Conservation (phyloP, 2,329 filamentous ascomycete genomes). For the Byssothecium circinans region DNA sequence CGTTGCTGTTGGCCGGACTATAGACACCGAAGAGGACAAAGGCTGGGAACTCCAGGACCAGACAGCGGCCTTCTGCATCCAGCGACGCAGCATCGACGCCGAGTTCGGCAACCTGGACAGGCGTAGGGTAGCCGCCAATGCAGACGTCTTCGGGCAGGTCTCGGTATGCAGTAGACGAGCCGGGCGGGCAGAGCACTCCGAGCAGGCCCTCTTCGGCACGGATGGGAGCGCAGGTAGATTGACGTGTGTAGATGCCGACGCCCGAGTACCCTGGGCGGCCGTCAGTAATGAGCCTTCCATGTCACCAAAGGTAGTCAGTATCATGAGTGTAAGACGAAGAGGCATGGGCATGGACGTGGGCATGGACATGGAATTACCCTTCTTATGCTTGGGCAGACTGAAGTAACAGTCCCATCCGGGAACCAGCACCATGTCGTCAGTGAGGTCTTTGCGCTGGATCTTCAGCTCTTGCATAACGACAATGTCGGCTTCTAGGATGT, state of each 20-base stretch:
- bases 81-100: conserved; percentile 68
- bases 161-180: conserved; percentile 69
- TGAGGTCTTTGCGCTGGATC: conserved; percentile 88
- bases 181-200: conserved; percentile 74
- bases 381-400: conserved; percentile 89
- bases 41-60: conserved; percentile 89
- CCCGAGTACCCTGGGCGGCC: conserved; percentile 79
- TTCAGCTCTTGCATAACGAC: conserved; percentile 95
- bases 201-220: conserved; percentile 93
- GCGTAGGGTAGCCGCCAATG: conserved; percentile 85
- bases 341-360: conserved; percentile 3
- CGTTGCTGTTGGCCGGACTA: conserved; percentile 85
- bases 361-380: conserved; percentile 59
- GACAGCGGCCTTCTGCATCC: conserved; percentile 88
- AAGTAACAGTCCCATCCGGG: conserved; percentile 97
- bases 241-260: conserved; percentile 93
- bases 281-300: conserved; percentile 7
- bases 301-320: not conserved
- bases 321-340: too few species aligned
- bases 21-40: conserved; percentile 95
- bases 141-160: conserved; percentile 72
- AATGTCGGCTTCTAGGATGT: conserved; percentile 88
- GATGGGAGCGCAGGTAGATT: conserved; percentile 79
- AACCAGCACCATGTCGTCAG: conserved; percentile 93
- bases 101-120: conserved; percentile 65